phyloP scores from a whole-genome alignment of 2,329 filamentous ascomycete genomes.

The Pestalotiopsis sp. region DNA sequence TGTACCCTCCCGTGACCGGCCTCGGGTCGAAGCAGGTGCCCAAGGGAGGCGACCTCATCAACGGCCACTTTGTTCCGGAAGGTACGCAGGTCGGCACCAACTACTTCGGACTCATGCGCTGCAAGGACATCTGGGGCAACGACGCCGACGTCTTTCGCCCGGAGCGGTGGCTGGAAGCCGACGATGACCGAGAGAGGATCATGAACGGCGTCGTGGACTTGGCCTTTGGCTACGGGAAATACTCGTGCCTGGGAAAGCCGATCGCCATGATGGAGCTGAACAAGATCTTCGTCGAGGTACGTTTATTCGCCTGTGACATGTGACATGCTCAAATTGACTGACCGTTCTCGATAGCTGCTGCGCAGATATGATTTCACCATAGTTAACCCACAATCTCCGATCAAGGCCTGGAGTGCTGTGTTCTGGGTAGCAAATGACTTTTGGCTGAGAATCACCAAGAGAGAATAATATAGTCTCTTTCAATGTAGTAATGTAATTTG shows the following conservation, averaged over 20 bases:
- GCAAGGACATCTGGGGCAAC: conserved; percentile 34
- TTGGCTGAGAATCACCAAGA: conserved; percentile 23
- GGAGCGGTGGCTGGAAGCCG: conserved; percentile 43
- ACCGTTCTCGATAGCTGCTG: conserved; percentile 14
- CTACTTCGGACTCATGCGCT: conserved; percentile 38
- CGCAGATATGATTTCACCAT: conserved; percentile 24
- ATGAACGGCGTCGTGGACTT: conserved; percentile 38
- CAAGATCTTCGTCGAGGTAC: conserved; percentile 44
- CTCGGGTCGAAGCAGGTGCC: conserved; percentile 34
- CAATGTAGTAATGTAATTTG: neutral
- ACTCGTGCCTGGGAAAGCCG: conserved; percentile 42
- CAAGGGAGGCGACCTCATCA: conserved; percentile 29
- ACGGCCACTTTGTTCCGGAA: conserved; percentile 37
- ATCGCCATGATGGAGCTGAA: conserved; percentile 45
- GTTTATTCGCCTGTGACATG: conserved; percentile 8
- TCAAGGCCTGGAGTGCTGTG: conserved; percentile 21
- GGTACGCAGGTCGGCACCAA: conserved; percentile 43
- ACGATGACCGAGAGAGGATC: conserved; percentile 25
- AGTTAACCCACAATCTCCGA: conserved; percentile 21
- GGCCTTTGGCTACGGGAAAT: conserved; percentile 40
- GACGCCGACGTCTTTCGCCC: conserved; percentile 40
- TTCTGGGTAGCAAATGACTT: conserved; percentile 25
- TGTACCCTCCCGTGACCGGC: conserved; percentile 38
- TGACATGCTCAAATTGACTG: neutral
- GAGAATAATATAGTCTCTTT: neutral